A percentile compares a stretch with the other conserved stretches of the same genome.
These are phyloP conservation scores for Hysterangium stoloniferum DNA, from an alignment of 768 basidiomycete species.

Conservation along the genomic window DNA sequence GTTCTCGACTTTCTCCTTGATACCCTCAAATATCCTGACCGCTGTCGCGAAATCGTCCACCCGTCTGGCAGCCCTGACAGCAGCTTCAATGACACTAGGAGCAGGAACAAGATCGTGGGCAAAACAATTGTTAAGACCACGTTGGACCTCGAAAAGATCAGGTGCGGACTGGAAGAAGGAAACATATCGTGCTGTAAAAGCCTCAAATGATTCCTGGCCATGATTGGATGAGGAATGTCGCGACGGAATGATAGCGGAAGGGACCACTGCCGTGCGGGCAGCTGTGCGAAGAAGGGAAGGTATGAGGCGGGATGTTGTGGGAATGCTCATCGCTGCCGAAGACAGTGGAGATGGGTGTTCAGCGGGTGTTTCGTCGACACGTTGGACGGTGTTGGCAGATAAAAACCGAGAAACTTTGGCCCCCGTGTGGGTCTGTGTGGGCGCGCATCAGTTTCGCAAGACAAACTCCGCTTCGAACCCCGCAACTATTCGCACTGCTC, in stretches of 20 bases:
- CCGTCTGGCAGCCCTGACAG: conserved; percentile 77
- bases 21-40: conserved; percentile 90
- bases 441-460: not conserved
- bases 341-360: not conserved
- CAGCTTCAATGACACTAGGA: conserved; percentile 77
- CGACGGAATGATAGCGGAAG: conserved; percentile 34
- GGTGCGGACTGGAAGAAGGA: conserved; percentile 87
- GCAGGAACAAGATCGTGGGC: conserved; percentile 95
- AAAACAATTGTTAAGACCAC: conserved; percentile 99
- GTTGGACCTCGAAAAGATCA: conserved; percentile 98
- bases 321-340: conserved; percentile 1
- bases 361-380: too few relatives aligned
- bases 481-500: not conserved
- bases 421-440: not conserved
- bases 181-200: conserved; percentile 91
- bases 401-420: not conserved
- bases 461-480: not conserved
- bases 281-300: conserved; percentile 53
- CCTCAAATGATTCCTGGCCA: conserved; percentile 87
- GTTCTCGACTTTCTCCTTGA: conserved; percentile 98
- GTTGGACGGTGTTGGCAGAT: too few relatives aligned
- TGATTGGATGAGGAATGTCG: conserved; percentile 48
- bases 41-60: conserved; percentile 98
- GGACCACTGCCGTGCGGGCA: conserved; percentile 39
- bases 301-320: conserved; percentile 37